phyloP scores from a whole-genome alignment of 176 grass and related monocot species.

The Puya raimondii region DNA sequence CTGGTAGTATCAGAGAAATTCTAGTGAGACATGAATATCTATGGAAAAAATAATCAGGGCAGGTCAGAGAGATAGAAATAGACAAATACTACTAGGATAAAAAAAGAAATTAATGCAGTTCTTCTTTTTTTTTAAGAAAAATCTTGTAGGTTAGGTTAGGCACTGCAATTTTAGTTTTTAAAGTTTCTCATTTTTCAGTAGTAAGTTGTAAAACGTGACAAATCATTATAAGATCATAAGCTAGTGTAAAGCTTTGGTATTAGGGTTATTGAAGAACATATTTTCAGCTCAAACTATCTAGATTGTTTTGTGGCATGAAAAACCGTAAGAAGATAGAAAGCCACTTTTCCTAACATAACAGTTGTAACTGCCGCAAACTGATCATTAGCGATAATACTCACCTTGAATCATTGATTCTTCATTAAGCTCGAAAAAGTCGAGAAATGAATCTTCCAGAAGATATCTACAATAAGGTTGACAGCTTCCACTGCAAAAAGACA shows the following conservation, averaged over 20 bases:
- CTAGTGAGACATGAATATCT: background rate
- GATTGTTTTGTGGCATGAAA: background rate
- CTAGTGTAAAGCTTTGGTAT: too few relatives aligned
- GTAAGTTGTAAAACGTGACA: background rate
- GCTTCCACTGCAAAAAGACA: constrained; percentile 55
- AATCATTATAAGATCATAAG: background rate
- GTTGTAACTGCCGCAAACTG: background rate
- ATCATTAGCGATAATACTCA: constrained; percentile 17
- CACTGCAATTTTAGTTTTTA: background rate
- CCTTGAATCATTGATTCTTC: constrained; percentile 75
- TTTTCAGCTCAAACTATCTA: too few relatives aligned
- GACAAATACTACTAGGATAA: background rate
- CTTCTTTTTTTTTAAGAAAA: too few relatives aligned
- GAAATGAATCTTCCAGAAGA: constrained; percentile 75
- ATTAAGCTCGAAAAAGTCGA: constrained; percentile 57
- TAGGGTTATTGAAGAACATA: too few relatives aligned
- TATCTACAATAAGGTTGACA: constrained; percentile 83
- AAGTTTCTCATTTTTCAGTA: background rate
- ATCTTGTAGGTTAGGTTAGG: background rate
- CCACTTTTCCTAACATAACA: background rate
- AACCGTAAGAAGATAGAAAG: background rate
- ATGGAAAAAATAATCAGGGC: background rate
- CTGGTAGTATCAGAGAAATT: constrained; percentile 26
- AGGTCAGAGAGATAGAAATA: background rate
- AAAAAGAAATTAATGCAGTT: too few relatives aligned